These are phyloP conservation scores for Boletus speciosus DNA, from an alignment of 768 basidiomycete species.

Conservation along the genomic window DNA sequence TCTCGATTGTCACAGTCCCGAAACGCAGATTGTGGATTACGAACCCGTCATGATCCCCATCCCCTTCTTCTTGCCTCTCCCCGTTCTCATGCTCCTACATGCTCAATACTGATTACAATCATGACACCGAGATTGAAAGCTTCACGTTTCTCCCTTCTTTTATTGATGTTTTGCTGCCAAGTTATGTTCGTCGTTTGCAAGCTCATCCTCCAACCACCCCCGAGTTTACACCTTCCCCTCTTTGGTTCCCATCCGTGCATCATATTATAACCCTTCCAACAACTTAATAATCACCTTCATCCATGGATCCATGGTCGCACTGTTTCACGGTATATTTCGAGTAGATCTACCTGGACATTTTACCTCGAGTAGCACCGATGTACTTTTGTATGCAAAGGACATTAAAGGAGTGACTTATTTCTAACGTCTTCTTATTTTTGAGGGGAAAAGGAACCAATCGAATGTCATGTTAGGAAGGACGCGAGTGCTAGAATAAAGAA, in stretches of 20 bases:
- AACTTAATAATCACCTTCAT: slow-evolving; percentile 27
- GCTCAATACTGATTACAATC: slow-evolving; percentile 23
- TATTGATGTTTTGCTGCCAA: slow-evolving; percentile 13
- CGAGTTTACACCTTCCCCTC: neutral
- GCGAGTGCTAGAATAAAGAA: slow-evolving; percentile 1
- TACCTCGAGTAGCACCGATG: slow-evolving; percentile 31
- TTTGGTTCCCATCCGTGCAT: slow-evolving; percentile 11
- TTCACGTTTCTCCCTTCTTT: slow-evolving; percentile 6
- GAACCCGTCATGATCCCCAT: slow-evolving; percentile 50
- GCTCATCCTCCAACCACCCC: neutral
- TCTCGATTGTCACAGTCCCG: slow-evolving; percentile 76
- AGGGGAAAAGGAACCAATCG: neutral
- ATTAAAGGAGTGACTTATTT: slow-evolving; percentile 36
- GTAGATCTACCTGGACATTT: slow-evolving; percentile 35
- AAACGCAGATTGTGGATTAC: slow-evolving; percentile 71
- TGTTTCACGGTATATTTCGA: slow-evolving; percentile 34
- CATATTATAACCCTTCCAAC: slow-evolving; percentile 27
- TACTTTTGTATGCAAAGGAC: slow-evolving; percentile 36
- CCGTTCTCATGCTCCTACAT: slow-evolving; percentile 9
- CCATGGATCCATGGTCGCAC: slow-evolving; percentile 31
- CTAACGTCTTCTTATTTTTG: slow-evolving; percentile 13
- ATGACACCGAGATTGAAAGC: slow-evolving; percentile 7
- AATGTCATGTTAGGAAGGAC: neutral
- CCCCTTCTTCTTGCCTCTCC: neutral
- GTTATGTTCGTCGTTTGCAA: slow-evolving; percentile 15